These are phyloP conservation scores for Hypoxylon sp. DNA, from an alignment of 2,329 filamentous ascomycete genomes.

Conservation along the genomic window DNA sequence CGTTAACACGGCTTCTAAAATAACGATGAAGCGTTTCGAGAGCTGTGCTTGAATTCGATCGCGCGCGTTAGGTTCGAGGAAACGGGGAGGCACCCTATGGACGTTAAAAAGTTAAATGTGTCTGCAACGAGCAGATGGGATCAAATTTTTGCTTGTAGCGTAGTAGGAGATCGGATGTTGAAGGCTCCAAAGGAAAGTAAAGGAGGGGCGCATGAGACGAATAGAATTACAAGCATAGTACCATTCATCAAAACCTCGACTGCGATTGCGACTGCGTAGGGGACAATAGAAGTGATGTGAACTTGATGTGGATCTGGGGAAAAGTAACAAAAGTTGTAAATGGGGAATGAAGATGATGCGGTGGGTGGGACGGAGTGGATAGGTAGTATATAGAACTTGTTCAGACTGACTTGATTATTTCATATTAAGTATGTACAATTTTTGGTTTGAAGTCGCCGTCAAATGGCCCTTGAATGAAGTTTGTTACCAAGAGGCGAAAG, in stretches of 20 bases:
- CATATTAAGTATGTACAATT: conserved; percentile 10
- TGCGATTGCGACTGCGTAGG: background rate
- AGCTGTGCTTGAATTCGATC: conserved; percentile 12
- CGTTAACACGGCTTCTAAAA: conserved; percentile 37
- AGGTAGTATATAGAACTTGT: conserved; percentile 5
- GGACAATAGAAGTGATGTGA: background rate
- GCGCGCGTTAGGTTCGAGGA: conserved; percentile 18
- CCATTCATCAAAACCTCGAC: conserved; percentile 5
- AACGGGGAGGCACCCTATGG: conserved; percentile 22
- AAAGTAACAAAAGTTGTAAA: conserved; percentile 3
- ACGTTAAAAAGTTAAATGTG: conserved; percentile 37
- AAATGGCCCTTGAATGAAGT: background rate
- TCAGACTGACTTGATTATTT: conserved; percentile 19
- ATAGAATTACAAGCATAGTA: conserved; percentile 5
- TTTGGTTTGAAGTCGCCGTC: background rate
- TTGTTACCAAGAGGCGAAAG: conserved; percentile 16
- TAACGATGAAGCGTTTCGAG: conserved; percentile 28
- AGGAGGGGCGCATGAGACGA: conserved; percentile 4
- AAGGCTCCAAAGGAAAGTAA: conserved; percentile 4
- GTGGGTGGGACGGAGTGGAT: conserved; percentile 2
- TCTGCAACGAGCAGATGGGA: conserved; percentile 15
- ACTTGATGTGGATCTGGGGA: background rate
- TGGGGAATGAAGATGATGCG: conserved; percentile 7
- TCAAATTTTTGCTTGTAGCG: conserved; percentile 15
- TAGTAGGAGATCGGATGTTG: conserved; percentile 13